Percentiles rank a stretch among this genome's conserved stretches.
phyloP scores from a whole-genome alignment of 2,329 filamentous ascomycete species.

The Fusarium nurragi region DNA sequence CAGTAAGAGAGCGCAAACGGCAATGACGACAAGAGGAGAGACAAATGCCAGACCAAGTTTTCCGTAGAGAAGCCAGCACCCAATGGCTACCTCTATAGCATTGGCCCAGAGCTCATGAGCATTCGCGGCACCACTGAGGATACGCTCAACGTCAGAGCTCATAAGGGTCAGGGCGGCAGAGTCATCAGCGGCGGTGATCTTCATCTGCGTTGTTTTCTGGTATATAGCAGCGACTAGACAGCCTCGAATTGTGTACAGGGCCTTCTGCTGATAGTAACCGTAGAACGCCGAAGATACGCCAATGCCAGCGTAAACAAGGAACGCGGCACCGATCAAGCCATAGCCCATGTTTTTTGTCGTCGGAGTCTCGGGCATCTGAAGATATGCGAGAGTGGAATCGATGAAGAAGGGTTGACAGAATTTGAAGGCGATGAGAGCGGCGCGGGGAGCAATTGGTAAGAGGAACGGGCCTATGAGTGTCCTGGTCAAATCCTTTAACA shows the following conservation, averaged over 20 bases:
- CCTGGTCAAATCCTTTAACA: constrained; percentile 44
- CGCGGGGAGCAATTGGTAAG: constrained; percentile 50
- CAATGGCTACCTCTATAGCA: constrained; percentile 54
- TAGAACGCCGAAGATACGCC: constrained; percentile 53
- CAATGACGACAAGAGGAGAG: constrained; percentile 57
- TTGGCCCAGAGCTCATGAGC: constrained; percentile 56
- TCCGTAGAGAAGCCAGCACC: constrained; percentile 57
- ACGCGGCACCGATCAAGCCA: constrained; percentile 54
- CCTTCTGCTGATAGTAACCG: constrained; percentile 51
- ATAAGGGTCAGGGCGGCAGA: constrained; percentile 57
- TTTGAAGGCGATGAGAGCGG: constrained; percentile 52
- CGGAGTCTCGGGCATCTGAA: constrained; percentile 39
- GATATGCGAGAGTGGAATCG: constrained; percentile 49
- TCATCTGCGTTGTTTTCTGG: constrained; percentile 47
- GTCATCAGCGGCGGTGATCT: constrained; percentile 49
- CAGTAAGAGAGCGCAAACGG: constrained; percentile 39
- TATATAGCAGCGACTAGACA: constrained; percentile 49
- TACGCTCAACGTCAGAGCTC: constrained; percentile 58
- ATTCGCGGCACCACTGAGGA: constrained; percentile 47
- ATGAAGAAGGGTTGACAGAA: constrained; percentile 58
- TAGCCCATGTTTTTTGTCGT: constrained; percentile 47
- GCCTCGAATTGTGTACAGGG: constrained; percentile 47
- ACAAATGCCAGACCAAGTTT: constrained; percentile 59
- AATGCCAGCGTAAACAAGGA: constrained; percentile 54
- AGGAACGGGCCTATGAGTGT: constrained; percentile 49